Percentiles rank a stretch among this genome's conserved stretches.
Conservation (phyloP, 2,329 filamentous ascomycete species). For the Huntiella decipiens region DNA sequence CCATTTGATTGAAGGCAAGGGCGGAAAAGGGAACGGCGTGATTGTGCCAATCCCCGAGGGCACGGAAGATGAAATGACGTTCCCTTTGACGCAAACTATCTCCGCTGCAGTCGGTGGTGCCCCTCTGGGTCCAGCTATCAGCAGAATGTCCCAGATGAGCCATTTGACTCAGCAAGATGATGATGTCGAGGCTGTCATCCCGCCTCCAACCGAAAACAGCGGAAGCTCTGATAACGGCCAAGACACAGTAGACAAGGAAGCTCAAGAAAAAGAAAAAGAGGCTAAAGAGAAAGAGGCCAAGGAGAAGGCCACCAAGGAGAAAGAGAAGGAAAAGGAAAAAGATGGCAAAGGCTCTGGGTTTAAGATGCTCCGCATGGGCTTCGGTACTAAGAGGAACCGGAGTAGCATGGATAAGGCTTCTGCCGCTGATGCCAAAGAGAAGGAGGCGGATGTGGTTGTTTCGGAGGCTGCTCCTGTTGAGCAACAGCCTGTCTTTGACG, state of each 20-base stretch:
- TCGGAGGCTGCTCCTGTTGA: slow-evolving; percentile 50
- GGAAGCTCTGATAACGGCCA: slow-evolving; percentile 14
- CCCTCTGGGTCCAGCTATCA: slow-evolving; percentile 16
- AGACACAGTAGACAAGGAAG: slow-evolving; percentile 22
- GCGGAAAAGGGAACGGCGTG: slow-evolving; percentile 25
- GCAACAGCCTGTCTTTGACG: slow-evolving; percentile 32
- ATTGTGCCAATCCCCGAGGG: slow-evolving; percentile 2
- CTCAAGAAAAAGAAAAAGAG: neutral
- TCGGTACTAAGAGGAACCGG: slow-evolving; percentile 68
- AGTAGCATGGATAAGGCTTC: slow-evolving; percentile 28
- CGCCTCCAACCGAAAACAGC: slow-evolving; percentile 16
- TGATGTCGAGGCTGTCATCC: slow-evolving; percentile 56
- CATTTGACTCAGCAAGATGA: slow-evolving; percentile 40
- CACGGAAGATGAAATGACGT: neutral
- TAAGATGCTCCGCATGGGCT: slow-evolving; percentile 70
- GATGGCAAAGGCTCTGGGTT: slow-evolving; percentile 47
- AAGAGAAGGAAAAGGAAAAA: slow-evolving; percentile 29
- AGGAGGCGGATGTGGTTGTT: slow-evolving; percentile 47
- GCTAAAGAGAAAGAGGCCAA: slow-evolving; percentile 22
- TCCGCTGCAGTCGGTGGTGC: slow-evolving; percentile 1
- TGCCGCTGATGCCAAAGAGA: slow-evolving; percentile 41
- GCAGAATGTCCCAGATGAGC: slow-evolving; percentile 31
- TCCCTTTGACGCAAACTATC: neutral
- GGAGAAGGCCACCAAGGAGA: slow-evolving; percentile 37
- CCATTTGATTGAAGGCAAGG: slow-evolving; percentile 42